A percentile compares a stretch with the other conserved stretches of the same genome.
Conservation (phyloP, 306 rosid genomes). For the Prunus dulcis region DNA sequence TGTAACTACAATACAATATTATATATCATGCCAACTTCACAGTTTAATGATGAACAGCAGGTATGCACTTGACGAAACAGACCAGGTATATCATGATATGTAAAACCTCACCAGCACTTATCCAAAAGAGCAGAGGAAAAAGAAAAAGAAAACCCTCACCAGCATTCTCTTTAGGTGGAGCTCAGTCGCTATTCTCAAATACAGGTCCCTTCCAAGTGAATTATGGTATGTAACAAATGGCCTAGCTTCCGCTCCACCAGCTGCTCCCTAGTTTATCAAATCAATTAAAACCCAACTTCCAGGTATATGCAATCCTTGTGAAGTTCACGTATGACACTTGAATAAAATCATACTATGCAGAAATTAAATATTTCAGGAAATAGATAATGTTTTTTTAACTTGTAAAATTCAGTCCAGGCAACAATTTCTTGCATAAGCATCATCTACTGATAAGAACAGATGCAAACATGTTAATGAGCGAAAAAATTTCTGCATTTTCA, state of each 20-base stretch:
- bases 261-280: slow-evolving; percentile 78
- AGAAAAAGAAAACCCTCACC: slow-evolving; percentile 45
- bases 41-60: too few relatives aligned
- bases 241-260: slow-evolving; percentile 98
- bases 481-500: not conserved
- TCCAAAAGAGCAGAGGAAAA: not conserved
- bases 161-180: slow-evolving; percentile 97
- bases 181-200: slow-evolving; percentile 95
- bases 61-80: not conserved
- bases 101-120: too few relatives aligned
- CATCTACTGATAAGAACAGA: not conserved
- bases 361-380: not conserved
- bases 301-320: slow-evolving; percentile 9
- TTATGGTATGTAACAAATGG: slow-evolving; percentile 94
- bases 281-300: slow-evolving; percentile 33
- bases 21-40: too few relatives aligned
- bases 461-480: not conserved
- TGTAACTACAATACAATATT: too few relatives aligned
- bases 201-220: slow-evolving; percentile 90
- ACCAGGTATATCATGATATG: not conserved
- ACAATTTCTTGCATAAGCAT: not conserved
- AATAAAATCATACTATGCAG: not conserved
- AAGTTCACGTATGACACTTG: not conserved
- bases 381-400: not conserved
- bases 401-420: not conserved